A percentile compares a stretch with the other conserved stretches of the same genome.
Conservation (phyloP, 352 stramenopile genomes). For the Globisporangium viniferum region DNA sequence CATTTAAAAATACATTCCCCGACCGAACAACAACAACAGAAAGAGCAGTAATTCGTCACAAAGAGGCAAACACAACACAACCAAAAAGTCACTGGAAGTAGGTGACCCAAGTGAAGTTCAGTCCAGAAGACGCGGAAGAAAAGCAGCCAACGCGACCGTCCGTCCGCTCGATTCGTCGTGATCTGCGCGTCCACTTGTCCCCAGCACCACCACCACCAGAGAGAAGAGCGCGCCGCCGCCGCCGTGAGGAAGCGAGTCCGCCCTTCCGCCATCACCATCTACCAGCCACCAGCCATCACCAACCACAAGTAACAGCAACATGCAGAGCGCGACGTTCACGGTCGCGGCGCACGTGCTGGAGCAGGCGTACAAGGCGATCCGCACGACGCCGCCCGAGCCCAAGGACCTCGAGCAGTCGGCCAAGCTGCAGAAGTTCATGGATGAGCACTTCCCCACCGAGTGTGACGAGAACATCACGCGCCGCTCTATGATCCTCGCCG, state of each 20-base stretch:
- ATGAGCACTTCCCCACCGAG: constrained; percentile 75
- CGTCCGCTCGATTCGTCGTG: not conserved
- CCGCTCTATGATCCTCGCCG: constrained; percentile 80
- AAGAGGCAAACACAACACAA: not conserved
- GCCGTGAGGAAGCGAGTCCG: constrained; percentile 5
- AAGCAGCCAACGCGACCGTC: not conserved
- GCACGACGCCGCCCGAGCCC: constrained; percentile 75
- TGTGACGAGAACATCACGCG: constrained; percentile 78
- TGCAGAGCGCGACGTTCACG: constrained; percentile 67
- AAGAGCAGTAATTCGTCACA: not conserved
- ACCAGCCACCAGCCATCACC: not conserved
- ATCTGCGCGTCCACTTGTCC: not conserved
- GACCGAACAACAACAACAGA: not conserved
- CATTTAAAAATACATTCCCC: not conserved
- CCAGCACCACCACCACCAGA: not conserved
- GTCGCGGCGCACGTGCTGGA: constrained; percentile 77
- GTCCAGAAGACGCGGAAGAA: constrained; percentile 4
- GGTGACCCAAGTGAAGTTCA: not conserved
- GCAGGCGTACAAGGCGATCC: constrained; percentile 89
- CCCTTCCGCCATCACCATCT: not conserved
- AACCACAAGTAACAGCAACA: constrained; percentile 14
- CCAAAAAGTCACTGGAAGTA: not conserved
- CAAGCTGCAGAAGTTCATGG: constrained; percentile 83
- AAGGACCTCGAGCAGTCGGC: constrained; percentile 82
- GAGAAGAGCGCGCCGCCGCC: not conserved